Evolutionary conservation across 495 filamentous ascomycete genomes (phyloP).

Genomic region (Xylona heveae): DNA sequence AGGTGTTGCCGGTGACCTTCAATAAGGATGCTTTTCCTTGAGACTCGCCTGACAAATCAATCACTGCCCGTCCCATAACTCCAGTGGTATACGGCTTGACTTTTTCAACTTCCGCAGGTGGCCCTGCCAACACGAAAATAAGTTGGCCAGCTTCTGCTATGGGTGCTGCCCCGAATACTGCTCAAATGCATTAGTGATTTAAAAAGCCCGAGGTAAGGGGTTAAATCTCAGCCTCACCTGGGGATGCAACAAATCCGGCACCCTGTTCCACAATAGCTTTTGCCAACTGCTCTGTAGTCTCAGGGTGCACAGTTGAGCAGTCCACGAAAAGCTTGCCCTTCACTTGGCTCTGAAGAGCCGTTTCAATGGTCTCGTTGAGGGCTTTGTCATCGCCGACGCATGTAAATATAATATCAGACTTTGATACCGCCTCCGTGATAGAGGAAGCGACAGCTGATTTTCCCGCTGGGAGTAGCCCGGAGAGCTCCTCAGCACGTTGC

Average conservation of each 20-base stretch:
- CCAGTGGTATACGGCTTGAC: constrained; percentile 57
- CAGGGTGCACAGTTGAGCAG: constrained; percentile 74
- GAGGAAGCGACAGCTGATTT: constrained; percentile 38
- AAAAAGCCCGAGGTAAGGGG: not conserved
- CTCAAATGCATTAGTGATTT: constrained; percentile 4
- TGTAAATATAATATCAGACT: constrained; percentile 62
- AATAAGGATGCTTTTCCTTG: constrained; percentile 36
- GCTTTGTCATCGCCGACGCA: constrained; percentile 65
- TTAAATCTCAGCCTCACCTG: constrained; percentile 16
- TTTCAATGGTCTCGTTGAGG: constrained; percentile 32
- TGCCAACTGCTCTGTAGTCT: constrained; percentile 46
- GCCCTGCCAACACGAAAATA: constrained; percentile 56
- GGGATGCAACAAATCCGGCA: constrained; percentile 56
- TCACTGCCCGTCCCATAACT: constrained; percentile 48
- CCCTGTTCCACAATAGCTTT: constrained; percentile 30
- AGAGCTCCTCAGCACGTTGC: constrained; percentile 16
- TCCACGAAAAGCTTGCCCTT: constrained; percentile 59
- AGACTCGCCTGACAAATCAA: constrained; percentile 45
- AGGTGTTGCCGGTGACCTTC: constrained; percentile 75
- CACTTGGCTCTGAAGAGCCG: constrained; percentile 22
- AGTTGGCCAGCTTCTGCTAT: constrained; percentile 59
- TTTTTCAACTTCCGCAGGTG: constrained; percentile 32
- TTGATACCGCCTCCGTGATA: constrained; percentile 40
- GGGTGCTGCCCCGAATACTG: constrained; percentile 61
- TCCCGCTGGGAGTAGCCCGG: constrained; percentile 12